A percentile compares a stretch with the other conserved stretches of the same genome.
Evolutionary conservation across 441 rosid genomes (phyloP).

Genomic region (Aleurites moluccanus): DNA sequence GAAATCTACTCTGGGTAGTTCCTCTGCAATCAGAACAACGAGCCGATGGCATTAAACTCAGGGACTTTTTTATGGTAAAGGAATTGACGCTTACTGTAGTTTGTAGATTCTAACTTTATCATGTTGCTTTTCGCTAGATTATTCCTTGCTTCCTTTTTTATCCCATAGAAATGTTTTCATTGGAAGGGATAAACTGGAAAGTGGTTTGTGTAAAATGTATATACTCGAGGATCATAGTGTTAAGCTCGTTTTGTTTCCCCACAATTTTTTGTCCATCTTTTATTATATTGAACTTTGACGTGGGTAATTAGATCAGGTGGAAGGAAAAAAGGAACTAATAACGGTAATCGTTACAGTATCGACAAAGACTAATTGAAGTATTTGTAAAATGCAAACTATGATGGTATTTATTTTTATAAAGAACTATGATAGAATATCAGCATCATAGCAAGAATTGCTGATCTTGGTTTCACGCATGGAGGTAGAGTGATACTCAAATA

Average conservation of each 20-base stretch:
- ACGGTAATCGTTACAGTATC: too few relatives aligned
- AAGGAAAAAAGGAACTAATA: too few relatives aligned
- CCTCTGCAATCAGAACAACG: conserved; percentile 42
- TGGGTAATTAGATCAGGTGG: too few relatives aligned
- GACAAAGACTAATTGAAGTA: too few relatives aligned
- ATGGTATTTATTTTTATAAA: too few relatives aligned
- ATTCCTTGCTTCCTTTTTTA: conserved; percentile 14
- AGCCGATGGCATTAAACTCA: conserved; percentile 44
- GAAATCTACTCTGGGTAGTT: conserved; percentile 38
- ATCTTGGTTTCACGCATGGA: too few relatives aligned
- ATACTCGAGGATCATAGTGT: conserved; percentile 14
- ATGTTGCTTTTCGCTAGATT: not conserved
- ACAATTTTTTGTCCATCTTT: not conserved
- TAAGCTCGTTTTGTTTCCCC: not conserved
- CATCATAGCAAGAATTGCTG: too few relatives aligned
- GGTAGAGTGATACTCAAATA: too few relatives aligned
- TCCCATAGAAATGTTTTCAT: conserved; percentile 16
- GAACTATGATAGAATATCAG: too few relatives aligned
- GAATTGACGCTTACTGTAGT: conserved; percentile 22
- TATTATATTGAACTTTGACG: conserved; percentile 26
- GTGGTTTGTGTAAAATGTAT: conserved; percentile 16
- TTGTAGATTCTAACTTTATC: conserved; percentile 21
- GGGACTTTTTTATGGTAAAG: conserved; percentile 17
- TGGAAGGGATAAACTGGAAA: conserved; percentile 8
- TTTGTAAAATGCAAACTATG: too few relatives aligned